Base-by-base conservation (phyloP, 139 green algal species). In the Chlamydomonas incerta region DNA sequence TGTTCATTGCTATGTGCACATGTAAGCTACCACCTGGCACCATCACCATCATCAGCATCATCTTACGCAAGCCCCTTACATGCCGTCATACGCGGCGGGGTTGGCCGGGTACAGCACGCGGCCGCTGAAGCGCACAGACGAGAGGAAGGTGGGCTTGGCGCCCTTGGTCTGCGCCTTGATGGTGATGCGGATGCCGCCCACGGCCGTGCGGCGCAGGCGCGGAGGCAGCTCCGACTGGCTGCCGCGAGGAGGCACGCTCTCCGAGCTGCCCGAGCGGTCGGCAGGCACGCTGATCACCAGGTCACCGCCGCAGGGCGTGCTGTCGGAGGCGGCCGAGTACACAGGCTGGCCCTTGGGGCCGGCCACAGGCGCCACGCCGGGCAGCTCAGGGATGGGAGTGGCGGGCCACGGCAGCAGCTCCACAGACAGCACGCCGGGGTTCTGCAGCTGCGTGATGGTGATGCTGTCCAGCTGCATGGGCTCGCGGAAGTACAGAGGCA, bases 341-440 rank as follows among this genome's bases (percentile, higher is more conserved):
- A 84, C 63, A 29, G 77, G 46, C 21, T 11, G 2, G 20, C 77
- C 77, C 23, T 74, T n/a, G 29, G 63, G 67, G 31, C 77, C 77
- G 14, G 10, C 15, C 46, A 18, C 11, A 20, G 77, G 77, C 50
- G 10, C 23, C 46, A 84, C 41, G 29, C 41, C 65, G 62, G 76
- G 76, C 77, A 84, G 77, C 46, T 66, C 63, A 21, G 77, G 77
- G 46, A 84, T 74, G 28, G 47, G 29, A 0, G 65, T 52, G n/a
- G 77, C 77, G 62, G 77, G 77, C 77, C 77, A 84, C 11, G 77
- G 77, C 63, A 84, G 46, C 63, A 84, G 77, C 18, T 66, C 18
- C 46, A 84, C 77, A 8, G 5, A 47, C 4, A 66, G 10, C 31
- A 84, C 77, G 8, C 63, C 77, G 34, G 77, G 77, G 65, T 52